A percentile compares a stretch with the other conserved stretches of the same genome.
These are phyloP conservation scores for Stenocarpella maydis DNA, from an alignment of 2,329 filamentous ascomycete species.

Conservation along the genomic window DNA sequence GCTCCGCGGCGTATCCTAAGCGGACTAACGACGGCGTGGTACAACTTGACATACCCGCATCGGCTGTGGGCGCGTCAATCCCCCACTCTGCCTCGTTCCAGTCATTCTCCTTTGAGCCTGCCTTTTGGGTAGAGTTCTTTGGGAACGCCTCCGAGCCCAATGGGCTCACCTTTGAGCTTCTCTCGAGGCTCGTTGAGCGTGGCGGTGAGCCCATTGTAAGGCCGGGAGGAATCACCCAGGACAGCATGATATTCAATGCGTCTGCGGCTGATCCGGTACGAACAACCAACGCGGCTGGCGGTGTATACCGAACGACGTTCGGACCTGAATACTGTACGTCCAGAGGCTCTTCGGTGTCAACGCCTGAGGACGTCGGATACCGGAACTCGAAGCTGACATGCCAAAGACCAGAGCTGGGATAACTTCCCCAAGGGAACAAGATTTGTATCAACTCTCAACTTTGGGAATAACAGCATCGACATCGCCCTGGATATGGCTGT, in stretches of 20 bases:
- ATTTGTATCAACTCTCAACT: constrained; percentile 12
- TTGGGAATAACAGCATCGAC: constrained; percentile 6
- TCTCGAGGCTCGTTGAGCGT: constrained; percentile 16
- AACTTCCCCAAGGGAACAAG: constrained; percentile 17
- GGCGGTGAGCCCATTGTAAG: neutral
- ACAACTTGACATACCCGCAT: constrained; percentile 1
- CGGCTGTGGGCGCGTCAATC: constrained; percentile 8
- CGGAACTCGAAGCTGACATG: neutral
- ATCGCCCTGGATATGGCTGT: constrained; percentile 9
- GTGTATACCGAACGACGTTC: constrained; percentile 9
- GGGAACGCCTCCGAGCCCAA: constrained; percentile 14
- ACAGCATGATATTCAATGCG: constrained; percentile 20
- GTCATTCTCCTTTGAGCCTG: constrained; percentile 17
- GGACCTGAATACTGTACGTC: constrained; percentile 13
- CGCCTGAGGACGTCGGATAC: too few species aligned
- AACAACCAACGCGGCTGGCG: constrained; percentile 15
- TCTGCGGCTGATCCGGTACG: constrained; percentile 7
- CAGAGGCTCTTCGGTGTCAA: neutral
- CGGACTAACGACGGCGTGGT: neutral
- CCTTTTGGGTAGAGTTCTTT: constrained; percentile 22
- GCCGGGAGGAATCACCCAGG: constrained; percentile 4
- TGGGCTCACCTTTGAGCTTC: constrained; percentile 13
- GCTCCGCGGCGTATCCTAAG: constrained; percentile 1
- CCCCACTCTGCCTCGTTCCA: constrained; percentile 15
- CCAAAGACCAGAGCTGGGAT: constrained; percentile 9